Conservation (phyloP, 352 stramenopile species). For the Blastocystis sp. region DNA sequence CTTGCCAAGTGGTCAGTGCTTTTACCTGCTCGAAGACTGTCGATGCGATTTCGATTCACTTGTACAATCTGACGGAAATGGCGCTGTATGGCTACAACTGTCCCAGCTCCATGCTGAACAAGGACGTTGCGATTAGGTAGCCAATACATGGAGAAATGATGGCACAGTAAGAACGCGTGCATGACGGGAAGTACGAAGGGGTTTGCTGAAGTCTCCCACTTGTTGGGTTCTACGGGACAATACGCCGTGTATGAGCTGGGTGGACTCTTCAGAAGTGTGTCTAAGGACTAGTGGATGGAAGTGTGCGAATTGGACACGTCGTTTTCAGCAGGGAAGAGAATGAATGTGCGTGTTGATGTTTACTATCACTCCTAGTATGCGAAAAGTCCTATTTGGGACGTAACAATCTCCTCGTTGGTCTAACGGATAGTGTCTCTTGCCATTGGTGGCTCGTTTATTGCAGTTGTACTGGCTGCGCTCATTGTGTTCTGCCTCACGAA, state of each 20-base stretch:
- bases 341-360: not conserved
- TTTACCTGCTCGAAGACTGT: conserved; percentile 12
- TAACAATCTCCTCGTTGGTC: not conserved
- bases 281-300: not conserved
- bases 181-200: not conserved
- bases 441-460: too few relatives aligned
- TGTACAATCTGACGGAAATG: conserved; percentile 4
- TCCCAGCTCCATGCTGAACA: not conserved
- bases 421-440: too few relatives aligned
- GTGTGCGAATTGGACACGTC: conserved; percentile 11
- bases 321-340: not conserved
- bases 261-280: not conserved
- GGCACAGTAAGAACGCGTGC: conserved; percentile 13
- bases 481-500: too few relatives aligned
- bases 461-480: too few relatives aligned
- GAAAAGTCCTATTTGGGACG: not conserved
- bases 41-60: not conserved
- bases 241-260: not conserved
- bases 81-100: conserved; percentile 6
- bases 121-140: conserved; percentile 8
- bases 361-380: conserved; percentile 33
- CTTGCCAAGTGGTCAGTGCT: not conserved
- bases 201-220: not conserved
- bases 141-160: not conserved
- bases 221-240: not conserved